A percentile compares a stretch with the other conserved stretches of the same genome.
Conservation (phyloP, 805 yeast species). For the Teunomyces atbi region DNA sequence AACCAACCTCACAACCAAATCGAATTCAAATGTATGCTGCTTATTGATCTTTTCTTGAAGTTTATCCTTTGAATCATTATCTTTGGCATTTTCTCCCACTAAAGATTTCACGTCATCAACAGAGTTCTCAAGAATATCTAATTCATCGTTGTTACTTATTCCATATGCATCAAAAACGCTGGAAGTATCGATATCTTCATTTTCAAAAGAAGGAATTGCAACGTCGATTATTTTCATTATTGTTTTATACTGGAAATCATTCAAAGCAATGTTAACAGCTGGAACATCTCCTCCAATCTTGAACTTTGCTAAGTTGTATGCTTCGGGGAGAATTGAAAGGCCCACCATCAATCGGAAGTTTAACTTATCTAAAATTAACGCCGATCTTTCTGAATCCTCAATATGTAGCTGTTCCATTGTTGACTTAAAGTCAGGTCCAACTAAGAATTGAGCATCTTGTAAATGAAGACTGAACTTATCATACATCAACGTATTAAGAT, state of each 20-base stretch:
- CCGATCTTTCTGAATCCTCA: constrained; percentile 41
- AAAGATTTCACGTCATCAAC: neutral
- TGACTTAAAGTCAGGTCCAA: constrained; percentile 78
- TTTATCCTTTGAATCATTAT: neutral
- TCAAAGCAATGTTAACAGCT: constrained; percentile 63
- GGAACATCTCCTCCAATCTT: constrained; percentile 79
- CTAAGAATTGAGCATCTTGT: constrained; percentile 82
- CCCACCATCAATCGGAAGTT: constrained; percentile 74
- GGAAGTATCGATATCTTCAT: constrained; percentile 29
- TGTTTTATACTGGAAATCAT: constrained; percentile 88
- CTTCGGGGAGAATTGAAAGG: constrained; percentile 81
- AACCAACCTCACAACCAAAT: constrained; percentile 65
- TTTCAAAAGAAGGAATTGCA: constrained; percentile 56
- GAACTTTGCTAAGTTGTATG: constrained; percentile 67
- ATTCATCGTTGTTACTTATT: constrained; percentile 11
- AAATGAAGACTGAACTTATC: constrained; percentile 77
- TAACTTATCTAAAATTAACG: constrained; percentile 72
- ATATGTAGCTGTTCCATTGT: constrained; percentile 70
- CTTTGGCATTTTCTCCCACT: neutral
- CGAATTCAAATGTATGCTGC: constrained; percentile 72
- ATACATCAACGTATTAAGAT: constrained; percentile 77
- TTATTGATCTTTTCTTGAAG: constrained; percentile 17
- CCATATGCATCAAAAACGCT: constrained; percentile 38
- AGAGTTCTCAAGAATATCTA: constrained; percentile 19
- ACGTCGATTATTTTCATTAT: constrained; percentile 74